A percentile compares a stretch with the other conserved stretches of the same genome.
Evolutionary conservation across 2,329 filamentous ascomycete species (phyloP).

Genomic region (Cytospora schulzeri): DNA sequence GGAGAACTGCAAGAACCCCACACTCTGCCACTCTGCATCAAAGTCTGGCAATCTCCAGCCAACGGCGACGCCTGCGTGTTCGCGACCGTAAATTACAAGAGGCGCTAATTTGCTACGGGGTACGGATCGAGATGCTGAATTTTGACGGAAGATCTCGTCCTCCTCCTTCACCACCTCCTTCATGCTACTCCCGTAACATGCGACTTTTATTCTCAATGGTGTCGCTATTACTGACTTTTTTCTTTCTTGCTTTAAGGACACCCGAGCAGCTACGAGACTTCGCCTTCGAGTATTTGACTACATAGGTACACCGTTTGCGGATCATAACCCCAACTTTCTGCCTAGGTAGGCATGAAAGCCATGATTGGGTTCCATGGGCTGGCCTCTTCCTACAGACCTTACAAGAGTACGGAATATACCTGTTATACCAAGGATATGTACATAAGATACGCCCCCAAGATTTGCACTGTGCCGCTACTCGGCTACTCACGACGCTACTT

Average conservation of each 20-base stretch:
- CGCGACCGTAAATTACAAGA: conserved; percentile 20
- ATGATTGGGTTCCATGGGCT: background rate
- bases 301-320: background rate
- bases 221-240: background rate
- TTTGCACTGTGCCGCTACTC: background rate
- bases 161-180: background rate
- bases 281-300: background rate
- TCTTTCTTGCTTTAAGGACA: background rate
- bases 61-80: conserved; percentile 15
- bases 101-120: conserved; percentile 18
- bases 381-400: background rate
- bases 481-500: conserved; percentile 1
- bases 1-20: conserved; percentile 6
- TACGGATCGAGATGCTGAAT: conserved; percentile 24
- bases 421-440: too few species aligned
- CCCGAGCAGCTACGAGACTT: background rate
- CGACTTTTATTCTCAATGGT: background rate
- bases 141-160: background rate
- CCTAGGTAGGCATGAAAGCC: background rate
- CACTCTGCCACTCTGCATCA: conserved; percentile 5
- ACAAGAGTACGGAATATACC: background rate
- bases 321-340: too few species aligned
- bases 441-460: background rate
- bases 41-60: conserved; percentile 3
- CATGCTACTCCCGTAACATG: background rate